phyloP scores from a whole-genome alignment of 2,329 filamentous ascomycete species.

The Juglanconis oblonga region DNA sequence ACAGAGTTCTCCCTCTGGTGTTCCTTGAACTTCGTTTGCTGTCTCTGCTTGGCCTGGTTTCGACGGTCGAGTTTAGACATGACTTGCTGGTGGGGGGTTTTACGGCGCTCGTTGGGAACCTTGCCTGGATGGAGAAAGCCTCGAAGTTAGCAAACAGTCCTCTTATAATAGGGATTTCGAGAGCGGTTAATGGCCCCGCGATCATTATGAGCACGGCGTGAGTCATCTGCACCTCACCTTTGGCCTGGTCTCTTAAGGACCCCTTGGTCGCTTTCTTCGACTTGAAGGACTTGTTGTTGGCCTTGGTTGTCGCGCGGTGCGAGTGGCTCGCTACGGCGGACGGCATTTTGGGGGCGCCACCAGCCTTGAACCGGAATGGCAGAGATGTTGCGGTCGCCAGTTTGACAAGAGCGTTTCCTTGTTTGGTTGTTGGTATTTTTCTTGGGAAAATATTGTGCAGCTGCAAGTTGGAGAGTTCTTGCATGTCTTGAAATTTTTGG shows the following conservation, averaged over 20 bases:
- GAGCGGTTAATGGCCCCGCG: too few relatives aligned
- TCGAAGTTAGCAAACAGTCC: not conserved
- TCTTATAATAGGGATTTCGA: too few relatives aligned
- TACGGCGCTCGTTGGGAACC: slow-evolving; percentile 72
- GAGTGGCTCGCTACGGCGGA: slow-evolving; percentile 69
- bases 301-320: slow-evolving; percentile 90
- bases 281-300: slow-evolving; percentile 86
- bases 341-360: slow-evolving; percentile 69
- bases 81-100: slow-evolving; percentile 91
- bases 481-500: too few relatives aligned
- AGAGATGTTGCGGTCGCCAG: slow-evolving; percentile 59
- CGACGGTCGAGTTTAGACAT: slow-evolving; percentile 96
- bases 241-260: slow-evolving; percentile 76
- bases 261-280: slow-evolving; percentile 87
- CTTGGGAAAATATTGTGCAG: not conserved
- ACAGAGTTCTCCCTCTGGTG: slow-evolving; percentile 75
- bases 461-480: too few relatives aligned
- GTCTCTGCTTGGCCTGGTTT: slow-evolving; percentile 91
- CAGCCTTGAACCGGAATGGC: slow-evolving; percentile 86
- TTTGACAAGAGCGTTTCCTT: slow-evolving; percentile 32
- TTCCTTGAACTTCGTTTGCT: slow-evolving; percentile 78
- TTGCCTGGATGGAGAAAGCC: slow-evolving; percentile 57
- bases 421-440: not conserved
- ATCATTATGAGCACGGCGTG: not conserved
- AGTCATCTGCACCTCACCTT: slow-evolving; percentile 56